Percentiles rank a stretch among this genome's conserved stretches.
Conservation (phyloP, 2,329 filamentous ascomycete species). For the Aspergillus pseudoterreus region DNA sequence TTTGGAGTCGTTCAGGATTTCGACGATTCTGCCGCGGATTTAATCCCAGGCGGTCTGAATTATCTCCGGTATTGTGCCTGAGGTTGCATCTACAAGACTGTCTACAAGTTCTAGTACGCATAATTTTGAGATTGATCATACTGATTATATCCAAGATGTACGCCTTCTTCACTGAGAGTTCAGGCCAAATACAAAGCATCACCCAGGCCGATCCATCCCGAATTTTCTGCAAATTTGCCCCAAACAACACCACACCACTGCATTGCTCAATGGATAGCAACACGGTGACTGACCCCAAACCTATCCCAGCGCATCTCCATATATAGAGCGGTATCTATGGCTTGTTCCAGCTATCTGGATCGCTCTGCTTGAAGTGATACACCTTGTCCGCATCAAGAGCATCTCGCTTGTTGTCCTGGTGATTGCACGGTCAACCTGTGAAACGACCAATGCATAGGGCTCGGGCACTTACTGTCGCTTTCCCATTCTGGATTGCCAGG, state of each 20-base stretch:
- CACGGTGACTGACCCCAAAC: neutral
- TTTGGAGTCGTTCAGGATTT: conserved; percentile 9
- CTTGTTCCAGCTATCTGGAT: neutral
- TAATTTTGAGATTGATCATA: neutral
- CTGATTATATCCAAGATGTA: no score
- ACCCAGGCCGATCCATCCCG: no score
- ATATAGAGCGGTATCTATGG: neutral
- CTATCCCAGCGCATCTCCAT: neutral
- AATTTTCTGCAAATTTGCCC: no score
- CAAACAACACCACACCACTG: no score
- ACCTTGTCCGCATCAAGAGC: neutral
- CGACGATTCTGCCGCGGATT: conserved; percentile 11
- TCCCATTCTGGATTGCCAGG: neutral
- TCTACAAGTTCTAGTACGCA: neutral
- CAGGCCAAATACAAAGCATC: no score
- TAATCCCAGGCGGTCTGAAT: conserved; percentile 13
- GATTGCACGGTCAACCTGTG: neutral
- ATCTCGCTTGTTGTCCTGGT: neutral
- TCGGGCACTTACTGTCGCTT: neutral
- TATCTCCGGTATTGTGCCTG: conserved; percentile 7
- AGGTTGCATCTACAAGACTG: neutral
- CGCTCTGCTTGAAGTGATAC: neutral
- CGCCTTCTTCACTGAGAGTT: no score
- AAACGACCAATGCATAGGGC: neutral
- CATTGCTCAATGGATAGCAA: no score